Conservation (phyloP, 108 stramenopile genomes). For the Phaeodactylum tricornutum region DNA sequence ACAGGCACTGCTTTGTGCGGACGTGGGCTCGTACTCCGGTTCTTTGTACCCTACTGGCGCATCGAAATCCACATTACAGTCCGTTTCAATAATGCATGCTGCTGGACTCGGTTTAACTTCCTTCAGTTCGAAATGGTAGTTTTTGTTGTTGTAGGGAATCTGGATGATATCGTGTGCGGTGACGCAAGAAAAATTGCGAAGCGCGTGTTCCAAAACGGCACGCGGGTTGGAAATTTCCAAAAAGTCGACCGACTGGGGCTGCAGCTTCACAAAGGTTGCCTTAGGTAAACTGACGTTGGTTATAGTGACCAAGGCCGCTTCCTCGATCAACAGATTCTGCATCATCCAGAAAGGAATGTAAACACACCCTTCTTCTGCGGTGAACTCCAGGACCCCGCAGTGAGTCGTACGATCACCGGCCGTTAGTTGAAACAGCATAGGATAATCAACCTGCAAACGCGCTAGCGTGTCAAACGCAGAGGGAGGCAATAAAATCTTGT, state of each 20-base stretch:
- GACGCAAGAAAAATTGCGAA: slow-evolving; percentile 94
- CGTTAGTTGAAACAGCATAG: slow-evolving; percentile 88
- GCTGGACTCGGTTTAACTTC: slow-evolving; percentile 88
- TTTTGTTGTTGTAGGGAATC: slow-evolving; percentile 92
- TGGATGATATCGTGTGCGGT: slow-evolving; percentile 96
- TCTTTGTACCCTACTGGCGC: slow-evolving; percentile 90
- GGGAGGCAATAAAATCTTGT: slow-evolving; percentile 96
- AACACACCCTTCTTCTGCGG: slow-evolving; percentile 95
- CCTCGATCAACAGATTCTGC: slow-evolving; percentile 88
- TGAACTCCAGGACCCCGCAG: slow-evolving; percentile 97
- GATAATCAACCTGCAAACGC: slow-evolving; percentile 88
- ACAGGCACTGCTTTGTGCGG: slow-evolving; percentile 24
- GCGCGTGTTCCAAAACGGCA: slow-evolving; percentile 92
- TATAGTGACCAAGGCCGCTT: slow-evolving; percentile 86
- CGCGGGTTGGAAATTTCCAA: slow-evolving; percentile 97
- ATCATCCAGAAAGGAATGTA: slow-evolving; percentile 99
- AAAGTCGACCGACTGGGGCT: slow-evolving; percentile 98
- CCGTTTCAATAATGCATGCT: slow-evolving; percentile 93
- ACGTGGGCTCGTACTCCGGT: slow-evolving; percentile 30
- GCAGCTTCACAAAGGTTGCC: slow-evolving; percentile 95
- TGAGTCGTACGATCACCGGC: slow-evolving; percentile 66
- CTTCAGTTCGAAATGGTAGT: slow-evolving; percentile 91
- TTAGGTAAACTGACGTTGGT: slow-evolving; percentile 91
- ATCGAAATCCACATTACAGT: slow-evolving; percentile 93
- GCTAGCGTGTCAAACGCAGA: slow-evolving; percentile 95